phyloP scores from a whole-genome alignment of 441 rosid genomes.

The Omphalea diandra region DNA sequence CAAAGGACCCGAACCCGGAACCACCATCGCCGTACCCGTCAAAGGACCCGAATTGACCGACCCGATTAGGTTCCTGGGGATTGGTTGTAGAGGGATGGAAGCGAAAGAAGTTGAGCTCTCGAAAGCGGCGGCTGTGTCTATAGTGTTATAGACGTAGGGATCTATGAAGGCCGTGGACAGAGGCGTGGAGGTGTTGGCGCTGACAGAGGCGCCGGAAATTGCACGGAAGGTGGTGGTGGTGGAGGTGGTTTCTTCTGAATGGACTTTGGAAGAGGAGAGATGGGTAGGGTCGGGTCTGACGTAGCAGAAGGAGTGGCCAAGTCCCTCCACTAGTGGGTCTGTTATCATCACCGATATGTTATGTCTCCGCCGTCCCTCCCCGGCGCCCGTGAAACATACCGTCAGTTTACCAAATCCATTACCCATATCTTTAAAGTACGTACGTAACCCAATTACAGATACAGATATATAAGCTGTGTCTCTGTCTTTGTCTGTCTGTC shows the following conservation, averaged over 20 bases:
- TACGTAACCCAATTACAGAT: too few relatives aligned
- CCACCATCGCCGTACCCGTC: not conserved
- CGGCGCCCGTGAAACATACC: conserved; percentile 42
- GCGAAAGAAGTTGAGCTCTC: conserved; percentile 51
- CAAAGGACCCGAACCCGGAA: conserved; percentile 51
- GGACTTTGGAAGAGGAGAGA: conserved; percentile 40
- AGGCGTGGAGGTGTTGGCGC: conserved; percentile 56
- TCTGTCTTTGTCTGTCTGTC: too few relatives aligned
- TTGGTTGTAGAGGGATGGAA: conserved; percentile 47
- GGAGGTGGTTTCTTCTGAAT: conserved; percentile 45
- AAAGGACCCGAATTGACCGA: conserved; percentile 41
- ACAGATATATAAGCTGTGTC: too few relatives aligned
- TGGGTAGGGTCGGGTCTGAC: conserved; percentile 42
- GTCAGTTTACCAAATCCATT: conserved; percentile 45
- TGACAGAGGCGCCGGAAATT: conserved; percentile 53
- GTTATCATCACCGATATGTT: conserved; percentile 31
- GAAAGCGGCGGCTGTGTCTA: conserved; percentile 46
- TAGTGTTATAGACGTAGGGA: conserved; percentile 31
- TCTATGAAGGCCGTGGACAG: conserved; percentile 46
- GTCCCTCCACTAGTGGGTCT: conserved; percentile 45
- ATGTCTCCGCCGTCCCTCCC: conserved; percentile 32
- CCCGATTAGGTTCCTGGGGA: conserved; percentile 38
- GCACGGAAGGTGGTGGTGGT: conserved; percentile 49
- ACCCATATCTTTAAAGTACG: too few relatives aligned
- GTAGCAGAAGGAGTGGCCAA: conserved; percentile 57